Percentiles rank a stretch among this genome's conserved stretches.
Evolutionary conservation across 805 yeast genomes (phyloP).

Genomic region (Candida xyloterini): DNA sequence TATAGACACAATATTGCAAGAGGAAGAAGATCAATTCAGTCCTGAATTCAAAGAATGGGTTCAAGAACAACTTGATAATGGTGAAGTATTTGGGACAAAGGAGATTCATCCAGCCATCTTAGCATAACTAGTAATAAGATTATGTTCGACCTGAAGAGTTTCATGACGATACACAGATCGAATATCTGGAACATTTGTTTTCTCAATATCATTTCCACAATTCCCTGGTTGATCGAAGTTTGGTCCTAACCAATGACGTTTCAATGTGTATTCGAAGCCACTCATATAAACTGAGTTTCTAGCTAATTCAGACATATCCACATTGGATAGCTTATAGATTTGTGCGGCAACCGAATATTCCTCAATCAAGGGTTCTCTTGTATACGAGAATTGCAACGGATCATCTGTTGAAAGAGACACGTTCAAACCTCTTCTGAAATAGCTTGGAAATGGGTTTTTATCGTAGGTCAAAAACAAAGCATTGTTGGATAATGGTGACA

Average conservation of each 20-base stretch:
- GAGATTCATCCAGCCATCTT: conserved; percentile 1
- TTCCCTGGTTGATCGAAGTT: conserved; percentile 55
- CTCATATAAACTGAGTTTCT: conserved; percentile 88
- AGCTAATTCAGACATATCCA: conserved; percentile 97
- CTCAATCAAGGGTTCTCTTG: conserved; percentile 95
- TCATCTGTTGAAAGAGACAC: conserved; percentile 96
- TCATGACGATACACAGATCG: conserved; percentile 82
- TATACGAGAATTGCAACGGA: conserved; percentile 94
- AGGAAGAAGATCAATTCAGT: conserved; percentile 28
- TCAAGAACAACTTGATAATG: neutral
- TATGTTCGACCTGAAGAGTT: conserved; percentile 69
- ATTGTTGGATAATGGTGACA: conserved; percentile 97
- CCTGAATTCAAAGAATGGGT: conserved; percentile 22
- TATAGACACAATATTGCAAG: conserved; percentile 23
- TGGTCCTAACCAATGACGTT: conserved; percentile 90
- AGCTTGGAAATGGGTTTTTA: conserved; percentile 90
- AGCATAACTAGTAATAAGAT: conserved; percentile 61
- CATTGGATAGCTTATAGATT: conserved; percentile 88
- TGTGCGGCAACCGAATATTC: conserved; percentile 98
- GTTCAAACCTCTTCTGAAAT: conserved; percentile 89
- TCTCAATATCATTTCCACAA: conserved; percentile 86
- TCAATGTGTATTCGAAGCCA: conserved; percentile 86
- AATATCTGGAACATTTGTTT: conserved; percentile 91
- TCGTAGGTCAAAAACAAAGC: conserved; percentile 95
- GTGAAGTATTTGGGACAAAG: neutral